Percentiles rank a stretch among this genome's conserved stretches.
These are phyloP conservation scores for Aureobasidium lini DNA, from an alignment of 2,329 filamentous ascomycete species.

Conservation along the genomic window DNA sequence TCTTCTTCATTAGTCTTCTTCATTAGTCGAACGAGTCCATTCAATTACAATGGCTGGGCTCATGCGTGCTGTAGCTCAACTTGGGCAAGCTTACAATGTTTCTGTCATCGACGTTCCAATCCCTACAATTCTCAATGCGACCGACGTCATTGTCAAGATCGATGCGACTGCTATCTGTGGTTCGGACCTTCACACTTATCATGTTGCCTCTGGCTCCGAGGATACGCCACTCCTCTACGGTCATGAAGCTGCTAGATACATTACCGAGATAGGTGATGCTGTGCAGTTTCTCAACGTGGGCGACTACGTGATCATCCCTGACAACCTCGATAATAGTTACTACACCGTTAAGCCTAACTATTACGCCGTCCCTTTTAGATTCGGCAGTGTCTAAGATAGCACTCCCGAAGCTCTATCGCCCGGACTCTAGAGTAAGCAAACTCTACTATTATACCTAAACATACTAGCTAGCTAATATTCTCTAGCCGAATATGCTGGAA, in stretches of 20 bases:
- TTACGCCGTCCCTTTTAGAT: not conserved
- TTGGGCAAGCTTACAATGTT: not conserved
- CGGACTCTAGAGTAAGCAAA: not conserved
- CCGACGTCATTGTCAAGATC: conserved; percentile 32
- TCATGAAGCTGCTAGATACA: conserved; percentile 15
- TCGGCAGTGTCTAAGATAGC: not conserved
- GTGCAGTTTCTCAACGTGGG: conserved; percentile 8
- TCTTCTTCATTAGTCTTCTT: too few species aligned
- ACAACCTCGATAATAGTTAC: conserved; percentile 1
- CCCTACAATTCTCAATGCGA: conserved; percentile 14
- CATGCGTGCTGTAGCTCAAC: not conserved
- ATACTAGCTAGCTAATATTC: not conserved
- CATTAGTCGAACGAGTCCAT: too few species aligned
- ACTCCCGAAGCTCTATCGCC: not conserved
- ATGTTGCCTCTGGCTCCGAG: conserved; percentile 13
- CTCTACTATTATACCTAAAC: not conserved
- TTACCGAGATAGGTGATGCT: conserved; percentile 9
- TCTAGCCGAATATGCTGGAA: conserved; percentile 11
- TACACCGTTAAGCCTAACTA: not conserved
- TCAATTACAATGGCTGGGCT: not conserved
- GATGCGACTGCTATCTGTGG: conserved; percentile 32
- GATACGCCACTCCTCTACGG: conserved; percentile 3
- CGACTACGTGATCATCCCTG: conserved; percentile 15
- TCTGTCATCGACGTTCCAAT: not conserved
- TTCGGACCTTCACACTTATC: conserved; percentile 31